Evolutionary conservation across 495 filamentous ascomycete genomes (phyloP).

Genomic region (Thozetella sp.): DNA sequence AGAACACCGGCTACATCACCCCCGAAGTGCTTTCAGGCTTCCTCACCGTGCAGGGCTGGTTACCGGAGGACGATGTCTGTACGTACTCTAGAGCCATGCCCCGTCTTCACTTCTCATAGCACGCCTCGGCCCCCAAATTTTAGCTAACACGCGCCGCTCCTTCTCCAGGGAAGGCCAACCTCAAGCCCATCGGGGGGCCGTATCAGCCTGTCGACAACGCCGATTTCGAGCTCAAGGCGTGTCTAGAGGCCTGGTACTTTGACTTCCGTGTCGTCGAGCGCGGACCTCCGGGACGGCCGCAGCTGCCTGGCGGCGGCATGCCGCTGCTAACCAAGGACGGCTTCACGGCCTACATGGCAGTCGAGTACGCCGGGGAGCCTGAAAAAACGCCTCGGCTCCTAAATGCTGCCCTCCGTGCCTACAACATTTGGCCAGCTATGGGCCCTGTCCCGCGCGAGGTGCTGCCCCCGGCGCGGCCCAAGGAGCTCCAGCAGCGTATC

Average conservation of each 20-base stretch:
- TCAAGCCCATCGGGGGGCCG: not conserved
- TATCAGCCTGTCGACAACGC: constrained; percentile 9
- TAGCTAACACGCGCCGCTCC: not conserved
- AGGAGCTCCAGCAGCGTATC: not conserved
- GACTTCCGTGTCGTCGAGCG: constrained; percentile 10
- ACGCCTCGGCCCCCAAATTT: not conserved
- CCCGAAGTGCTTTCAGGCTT: constrained; percentile 15
- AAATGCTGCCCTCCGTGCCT: constrained; percentile 8
- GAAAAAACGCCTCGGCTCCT: not conserved
- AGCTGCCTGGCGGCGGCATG: constrained; percentile 16
- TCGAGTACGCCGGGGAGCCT: constrained; percentile 4
- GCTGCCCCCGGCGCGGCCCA: constrained; percentile 5
- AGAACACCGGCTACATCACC: constrained; percentile 7
- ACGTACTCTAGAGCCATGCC: not conserved
- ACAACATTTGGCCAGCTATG: constrained; percentile 4
- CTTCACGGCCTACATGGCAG: constrained; percentile 7
- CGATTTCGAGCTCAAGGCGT: constrained; percentile 11
- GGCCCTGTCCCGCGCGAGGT: constrained; percentile 3
- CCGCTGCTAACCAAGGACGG: constrained; percentile 8
- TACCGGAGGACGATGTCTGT: constrained; percentile 9
- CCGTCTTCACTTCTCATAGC: not conserved
- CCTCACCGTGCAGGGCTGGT: constrained; percentile 7
- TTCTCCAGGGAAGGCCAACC: constrained; percentile 5
- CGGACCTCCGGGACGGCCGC: not conserved
- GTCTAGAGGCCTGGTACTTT: constrained; percentile 8